Evolutionary conservation across 176 grass and related monocot species (phyloP).

Genomic region (Dendrocalamus sinicus): DNA sequence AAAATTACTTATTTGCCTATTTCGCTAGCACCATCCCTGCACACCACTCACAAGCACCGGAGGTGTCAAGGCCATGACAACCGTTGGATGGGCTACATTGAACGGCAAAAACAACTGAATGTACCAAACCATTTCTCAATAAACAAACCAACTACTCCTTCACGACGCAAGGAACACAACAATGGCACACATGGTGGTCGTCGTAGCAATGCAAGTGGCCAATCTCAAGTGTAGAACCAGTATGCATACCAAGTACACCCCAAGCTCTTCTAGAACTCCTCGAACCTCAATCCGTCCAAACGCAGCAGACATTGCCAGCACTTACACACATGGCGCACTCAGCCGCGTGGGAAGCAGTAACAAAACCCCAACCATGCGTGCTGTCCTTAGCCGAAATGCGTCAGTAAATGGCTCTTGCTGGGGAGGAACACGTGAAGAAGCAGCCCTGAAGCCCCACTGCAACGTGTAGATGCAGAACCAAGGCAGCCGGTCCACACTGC

Average conservation of each 20-base stretch:
- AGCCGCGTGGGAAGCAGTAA: not conserved
- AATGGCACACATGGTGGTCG: not conserved
- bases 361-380: not conserved
- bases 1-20: no score
- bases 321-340: slow-evolving; percentile 17
- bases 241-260: not conserved
- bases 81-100: no score
- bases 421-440: not conserved
- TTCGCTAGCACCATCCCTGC: no score
- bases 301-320: slow-evolving; percentile 17
- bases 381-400: no score
- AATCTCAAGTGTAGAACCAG: not conserved
- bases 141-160: not conserved
- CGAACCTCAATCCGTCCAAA: not conserved
- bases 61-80: no score
- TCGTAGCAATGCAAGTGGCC: not conserved
- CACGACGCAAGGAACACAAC: not conserved
- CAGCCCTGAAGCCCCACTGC: not conserved
- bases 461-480: not conserved
- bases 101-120: no score
- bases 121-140: no score
- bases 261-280: slow-evolving; percentile 27
- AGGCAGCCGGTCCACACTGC: no score
- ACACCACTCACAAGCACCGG: no score
- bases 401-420: no score